These are phyloP conservation scores for Nymphaea colorata DNA, from an alignment of 164 flowering plant species.

Conservation along the genomic window DNA sequence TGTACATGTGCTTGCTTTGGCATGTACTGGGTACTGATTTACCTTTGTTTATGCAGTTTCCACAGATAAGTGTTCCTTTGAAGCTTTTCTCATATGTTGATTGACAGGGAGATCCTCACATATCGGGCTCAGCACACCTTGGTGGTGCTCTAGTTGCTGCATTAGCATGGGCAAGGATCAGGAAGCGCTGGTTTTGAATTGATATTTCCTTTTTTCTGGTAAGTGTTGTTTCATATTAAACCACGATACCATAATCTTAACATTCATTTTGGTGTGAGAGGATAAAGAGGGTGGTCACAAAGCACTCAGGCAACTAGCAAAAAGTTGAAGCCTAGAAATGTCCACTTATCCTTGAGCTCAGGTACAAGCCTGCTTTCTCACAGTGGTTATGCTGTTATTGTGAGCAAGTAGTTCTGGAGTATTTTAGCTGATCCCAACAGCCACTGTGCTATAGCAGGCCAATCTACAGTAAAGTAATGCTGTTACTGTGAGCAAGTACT, in stretches of 20 bases:
- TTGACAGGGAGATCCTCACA: conserved; percentile 44
- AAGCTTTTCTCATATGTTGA: not conserved
- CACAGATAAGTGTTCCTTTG: too few species aligned
- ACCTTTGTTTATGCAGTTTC: too few species aligned
- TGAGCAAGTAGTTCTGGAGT: too few species aligned
- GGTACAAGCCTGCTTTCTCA: too few species aligned
- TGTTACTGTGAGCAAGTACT: too few species aligned
- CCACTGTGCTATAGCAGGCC: too few species aligned
- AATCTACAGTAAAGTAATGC: too few species aligned
- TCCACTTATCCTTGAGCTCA: too few species aligned
- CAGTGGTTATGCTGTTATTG: too few species aligned
- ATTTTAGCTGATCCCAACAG: too few species aligned
- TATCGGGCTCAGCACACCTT: conserved; percentile 81
- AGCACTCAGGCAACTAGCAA: not conserved
- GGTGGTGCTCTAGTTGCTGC: conserved; percentile 66
- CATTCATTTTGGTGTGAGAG: not conserved
- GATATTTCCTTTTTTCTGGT: not conserved
- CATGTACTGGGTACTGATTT: too few species aligned
- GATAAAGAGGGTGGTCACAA: not conserved
- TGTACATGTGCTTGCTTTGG: not conserved
- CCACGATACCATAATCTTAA: not conserved
- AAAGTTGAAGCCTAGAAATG: not conserved
- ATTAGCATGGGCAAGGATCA: conserved; percentile 18
- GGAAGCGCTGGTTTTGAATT: conserved; percentile 15
- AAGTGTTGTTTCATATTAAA: not conserved